Evolutionary conservation across 108 stramenopile genomes (phyloP), one percentile per base, ranked within the genome.

Genomic region (Aurantiochytrium sp.): DNA sequence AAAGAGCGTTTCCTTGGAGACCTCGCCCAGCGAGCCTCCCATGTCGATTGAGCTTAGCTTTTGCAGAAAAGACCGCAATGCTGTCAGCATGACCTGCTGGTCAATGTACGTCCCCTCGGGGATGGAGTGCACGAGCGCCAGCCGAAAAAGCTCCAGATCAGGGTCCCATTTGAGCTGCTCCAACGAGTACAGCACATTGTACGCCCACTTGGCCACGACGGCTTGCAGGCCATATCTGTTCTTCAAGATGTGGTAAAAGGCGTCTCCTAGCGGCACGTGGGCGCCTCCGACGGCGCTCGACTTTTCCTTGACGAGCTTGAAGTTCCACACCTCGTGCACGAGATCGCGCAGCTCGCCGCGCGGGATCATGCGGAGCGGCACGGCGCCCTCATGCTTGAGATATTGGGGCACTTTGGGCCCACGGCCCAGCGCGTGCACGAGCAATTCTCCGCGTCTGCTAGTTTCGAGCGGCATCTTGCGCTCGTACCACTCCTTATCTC

Each of bases 301-400:
- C 45, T 81, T 41, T 24, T 81, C 73, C 73, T 81, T 81, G 42
- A 48, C 3, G 0, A 81, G 3, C 73, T 81, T 81, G 3, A 48
- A 81, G 73, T 81, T 81, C 73, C 73, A 81, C 45, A 81, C 73
- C 39, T 81, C 73, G 45, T 48, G 42, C 12, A 81, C 39, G 30
- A 81, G 39, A 41, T 81, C 73, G 2, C 21, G 27, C 12, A 81
- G 39, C 39, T 81, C 73, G 45, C 73, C 45, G 27, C 73, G 39
- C 6, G 73, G 4, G 17, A 81, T 81, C 39, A 81, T 41, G 73
- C 73, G 73, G 8, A 81, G 12, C 73, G 39, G 42, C 6, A 81
- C 30, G n/a, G 21, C 8, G 0, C 73, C 73, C 17, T 81, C 73
- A 24, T 81, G 45, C 39, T 48, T 41, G 39, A 81, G 73, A 48